A percentile compares a stretch with the other conserved stretches of the same genome.
Conservation (phyloP, 805 yeast genomes). For the Candida ficus region DNA sequence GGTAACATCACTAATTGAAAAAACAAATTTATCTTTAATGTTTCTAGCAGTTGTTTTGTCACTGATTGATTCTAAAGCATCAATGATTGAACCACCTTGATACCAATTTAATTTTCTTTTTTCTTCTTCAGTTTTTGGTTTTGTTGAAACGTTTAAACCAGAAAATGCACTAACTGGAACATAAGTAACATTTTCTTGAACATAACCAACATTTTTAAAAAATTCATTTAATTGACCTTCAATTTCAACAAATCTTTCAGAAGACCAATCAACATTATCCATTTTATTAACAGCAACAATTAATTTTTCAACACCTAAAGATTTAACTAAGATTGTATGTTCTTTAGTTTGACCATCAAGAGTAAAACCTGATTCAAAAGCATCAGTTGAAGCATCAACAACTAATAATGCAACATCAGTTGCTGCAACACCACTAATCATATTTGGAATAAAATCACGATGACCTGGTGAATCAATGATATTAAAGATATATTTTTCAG, state of each 20-base stretch:
- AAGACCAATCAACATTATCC: constrained; percentile 89
- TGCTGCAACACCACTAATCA: constrained; percentile 94
- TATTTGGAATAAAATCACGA: constrained; percentile 94
- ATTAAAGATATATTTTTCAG: constrained; percentile 84
- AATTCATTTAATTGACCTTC: constrained; percentile 72
- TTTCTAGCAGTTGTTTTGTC: constrained; percentile 74
- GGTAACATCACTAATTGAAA: constrained; percentile 83
- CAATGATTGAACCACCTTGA: constrained; percentile 78
- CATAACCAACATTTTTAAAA: constrained; percentile 62
- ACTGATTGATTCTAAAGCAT: constrained; percentile 80
- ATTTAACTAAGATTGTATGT: constrained; percentile 87
- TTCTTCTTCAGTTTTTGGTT: constrained; percentile 68
- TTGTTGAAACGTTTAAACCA: constrained; percentile 86
- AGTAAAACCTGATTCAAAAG: constrained; percentile 93
- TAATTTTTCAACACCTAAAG: constrained; percentile 83
- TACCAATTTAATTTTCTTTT: constrained; percentile 26
- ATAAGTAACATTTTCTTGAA: constrained; percentile 77
- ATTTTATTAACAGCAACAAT: constrained; percentile 92
- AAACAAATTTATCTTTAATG: constrained; percentile 44
- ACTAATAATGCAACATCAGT: constrained; percentile 90
- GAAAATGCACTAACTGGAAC: constrained; percentile 91
- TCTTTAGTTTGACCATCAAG: constrained; percentile 95
- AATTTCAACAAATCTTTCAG: constrained; percentile 75
- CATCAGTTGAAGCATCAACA: constrained; percentile 91
- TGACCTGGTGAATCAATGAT: constrained; percentile 96